Evolutionary conservation across 495 filamentous ascomycete species (phyloP).

Genomic region (Hypoxylon rickii): DNA sequence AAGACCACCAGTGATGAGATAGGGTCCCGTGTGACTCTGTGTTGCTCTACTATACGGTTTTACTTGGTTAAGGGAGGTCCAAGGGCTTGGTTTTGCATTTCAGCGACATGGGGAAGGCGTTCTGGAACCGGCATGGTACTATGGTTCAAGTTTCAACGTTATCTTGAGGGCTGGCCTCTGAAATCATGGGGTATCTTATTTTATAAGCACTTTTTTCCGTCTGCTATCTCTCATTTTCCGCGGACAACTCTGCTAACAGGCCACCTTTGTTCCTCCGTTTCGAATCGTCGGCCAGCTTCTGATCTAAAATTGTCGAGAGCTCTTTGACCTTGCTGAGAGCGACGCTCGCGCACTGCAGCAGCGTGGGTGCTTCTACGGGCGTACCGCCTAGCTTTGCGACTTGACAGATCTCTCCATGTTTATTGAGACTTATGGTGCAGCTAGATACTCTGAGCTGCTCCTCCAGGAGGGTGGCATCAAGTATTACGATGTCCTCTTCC

Average conservation of each 20-base stretch:
- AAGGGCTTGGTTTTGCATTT: conserved; percentile 23
- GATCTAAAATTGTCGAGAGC: conserved; percentile 71
- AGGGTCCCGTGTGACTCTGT: neutral
- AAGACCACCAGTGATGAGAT: conserved; percentile 91
- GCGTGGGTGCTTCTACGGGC: conserved; percentile 73
- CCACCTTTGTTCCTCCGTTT: conserved; percentile 75
- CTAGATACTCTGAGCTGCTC: conserved; percentile 86
- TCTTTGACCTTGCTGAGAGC: conserved; percentile 80
- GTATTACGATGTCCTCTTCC: conserved; percentile 63
- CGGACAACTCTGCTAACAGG: conserved; percentile 75
- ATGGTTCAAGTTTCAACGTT: conserved; percentile 22
- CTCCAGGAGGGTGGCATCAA: conserved; percentile 82
- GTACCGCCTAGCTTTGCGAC: conserved; percentile 85
- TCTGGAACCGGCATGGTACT: conserved; percentile 12
- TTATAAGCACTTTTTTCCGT: conserved; percentile 6
- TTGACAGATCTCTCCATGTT: conserved; percentile 88
- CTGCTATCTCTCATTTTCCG: conserved; percentile 74
- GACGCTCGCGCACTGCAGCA: conserved; percentile 70
- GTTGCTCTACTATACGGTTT: neutral
- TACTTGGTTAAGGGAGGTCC: conserved; percentile 9
- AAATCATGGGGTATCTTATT: conserved; percentile 40
- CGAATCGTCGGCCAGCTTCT: conserved; percentile 73
- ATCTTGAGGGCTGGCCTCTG: conserved; percentile 16
- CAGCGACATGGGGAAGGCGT: conserved; percentile 33
- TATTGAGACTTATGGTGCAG: conserved; percentile 83